phyloP scores from a whole-genome alignment of 306 rosid genomes.

The Gleditsia sinensis region DNA sequence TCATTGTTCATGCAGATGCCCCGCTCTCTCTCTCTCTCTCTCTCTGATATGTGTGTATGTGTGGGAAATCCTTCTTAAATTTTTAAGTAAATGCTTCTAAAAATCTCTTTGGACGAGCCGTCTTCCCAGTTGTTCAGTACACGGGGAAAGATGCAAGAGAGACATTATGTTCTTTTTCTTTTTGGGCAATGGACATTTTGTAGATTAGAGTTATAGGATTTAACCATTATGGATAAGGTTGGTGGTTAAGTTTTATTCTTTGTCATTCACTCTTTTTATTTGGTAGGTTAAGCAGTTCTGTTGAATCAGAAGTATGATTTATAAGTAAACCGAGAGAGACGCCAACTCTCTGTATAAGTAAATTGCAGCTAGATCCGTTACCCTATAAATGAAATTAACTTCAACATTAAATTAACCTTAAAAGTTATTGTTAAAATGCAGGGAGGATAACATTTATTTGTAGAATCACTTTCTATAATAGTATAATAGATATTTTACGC shows the following conservation, averaged over 20 bases:
- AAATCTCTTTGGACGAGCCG: constrained; percentile 10
- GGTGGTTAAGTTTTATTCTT: no score
- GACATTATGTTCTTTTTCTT: not conserved
- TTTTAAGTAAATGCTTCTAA: not conserved
- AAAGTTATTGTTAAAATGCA: no score
- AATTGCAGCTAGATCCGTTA: no score
- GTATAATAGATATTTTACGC: not conserved
- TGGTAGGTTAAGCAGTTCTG: no score
- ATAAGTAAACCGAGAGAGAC: no score
- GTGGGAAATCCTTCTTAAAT: constrained; percentile 3
- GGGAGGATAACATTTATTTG: no score
- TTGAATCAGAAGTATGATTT: no score
- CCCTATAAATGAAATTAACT: no score
- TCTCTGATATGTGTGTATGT: not conserved
- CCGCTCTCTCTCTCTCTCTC: not conserved
- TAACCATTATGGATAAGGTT: not conserved
- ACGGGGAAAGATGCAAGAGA: not conserved
- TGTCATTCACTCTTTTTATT: no score
- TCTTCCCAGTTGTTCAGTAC: not conserved
- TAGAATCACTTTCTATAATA: not conserved
- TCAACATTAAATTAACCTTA: no score
- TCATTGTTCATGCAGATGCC: constrained; percentile 18
- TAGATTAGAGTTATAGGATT: not conserved
- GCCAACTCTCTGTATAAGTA: no score
- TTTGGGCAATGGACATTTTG: not conserved